Conservation (phyloP, 305 asterid species). For the Fraxinus latifolia region DNA sequence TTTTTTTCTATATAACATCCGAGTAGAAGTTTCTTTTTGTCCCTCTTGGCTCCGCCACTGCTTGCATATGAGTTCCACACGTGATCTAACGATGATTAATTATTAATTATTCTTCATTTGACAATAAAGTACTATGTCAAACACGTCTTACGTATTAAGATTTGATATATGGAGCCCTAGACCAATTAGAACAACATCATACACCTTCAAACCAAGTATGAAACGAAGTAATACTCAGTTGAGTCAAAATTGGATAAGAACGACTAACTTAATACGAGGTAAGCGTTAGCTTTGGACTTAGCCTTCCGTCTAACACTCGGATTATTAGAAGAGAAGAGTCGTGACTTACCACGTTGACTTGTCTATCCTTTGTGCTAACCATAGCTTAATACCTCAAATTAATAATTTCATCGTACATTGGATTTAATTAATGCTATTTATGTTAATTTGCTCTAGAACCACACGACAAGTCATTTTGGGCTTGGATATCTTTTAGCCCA, state of each 20-base stretch:
- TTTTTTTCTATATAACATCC: no score
- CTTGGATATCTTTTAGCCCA: background rate
- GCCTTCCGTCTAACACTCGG: background rate
- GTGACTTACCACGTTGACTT: background rate
- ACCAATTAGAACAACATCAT: background rate
- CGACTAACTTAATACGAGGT: background rate
- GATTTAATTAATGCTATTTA: background rate
- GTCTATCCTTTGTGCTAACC: background rate
- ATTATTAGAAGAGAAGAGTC: background rate
- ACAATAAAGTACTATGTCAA: no score
- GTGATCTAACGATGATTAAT: background rate
- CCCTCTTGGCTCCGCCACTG: no score
- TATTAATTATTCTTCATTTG: background rate
- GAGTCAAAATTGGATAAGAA: no score
- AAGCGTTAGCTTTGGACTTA: background rate
- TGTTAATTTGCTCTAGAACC: background rate
- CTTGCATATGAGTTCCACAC: background rate
- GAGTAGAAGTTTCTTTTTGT: no score
- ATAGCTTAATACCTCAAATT: background rate
- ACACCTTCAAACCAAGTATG: background rate
- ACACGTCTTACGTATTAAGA: no score
- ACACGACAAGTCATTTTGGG: background rate
- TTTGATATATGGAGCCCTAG: background rate
- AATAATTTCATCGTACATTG: background rate
- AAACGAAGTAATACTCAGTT: background rate